These are phyloP conservation scores for Tolypocladium nubicola DNA, from an alignment of 2,329 filamentous ascomycete genomes.

Conservation along the genomic window DNA sequence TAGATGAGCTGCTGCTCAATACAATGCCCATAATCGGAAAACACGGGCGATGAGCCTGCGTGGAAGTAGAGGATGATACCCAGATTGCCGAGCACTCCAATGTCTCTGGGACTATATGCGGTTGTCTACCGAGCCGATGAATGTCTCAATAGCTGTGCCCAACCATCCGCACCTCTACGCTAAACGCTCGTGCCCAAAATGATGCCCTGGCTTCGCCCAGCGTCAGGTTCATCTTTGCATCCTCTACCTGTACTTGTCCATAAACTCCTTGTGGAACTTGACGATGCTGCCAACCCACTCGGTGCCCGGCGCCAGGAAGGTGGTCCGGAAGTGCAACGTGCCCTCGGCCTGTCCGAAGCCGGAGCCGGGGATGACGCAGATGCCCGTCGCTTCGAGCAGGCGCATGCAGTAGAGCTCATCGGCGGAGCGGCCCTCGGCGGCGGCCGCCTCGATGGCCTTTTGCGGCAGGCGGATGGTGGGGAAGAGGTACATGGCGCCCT, in stretches of 20 bases:
- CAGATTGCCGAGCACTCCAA: neutral
- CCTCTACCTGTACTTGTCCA: slow-evolving; percentile 60
- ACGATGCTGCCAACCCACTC: slow-evolving; percentile 84
- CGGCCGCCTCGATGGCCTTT: slow-evolving; percentile 68
- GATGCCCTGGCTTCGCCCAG: neutral
- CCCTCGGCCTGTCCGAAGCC: slow-evolving; percentile 92
- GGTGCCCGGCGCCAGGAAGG: slow-evolving; percentile 90
- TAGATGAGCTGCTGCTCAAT: neutral
- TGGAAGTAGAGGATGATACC: neutral
- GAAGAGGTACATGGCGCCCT: slow-evolving; percentile 99
- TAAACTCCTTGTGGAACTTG: slow-evolving; percentile 86
- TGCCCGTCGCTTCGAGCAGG: slow-evolving; percentile 84
- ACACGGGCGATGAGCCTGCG: neutral
- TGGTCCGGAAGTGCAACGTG: slow-evolving; percentile 89
- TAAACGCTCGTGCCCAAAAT: neutral
- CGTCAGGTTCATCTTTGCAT: neutral
- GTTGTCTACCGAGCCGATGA: neutral
- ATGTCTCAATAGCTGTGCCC: neutral
- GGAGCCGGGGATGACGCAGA: slow-evolving; percentile 85
- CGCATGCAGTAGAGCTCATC: slow-evolving; percentile 94
- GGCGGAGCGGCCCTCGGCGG: slow-evolving; percentile 58
- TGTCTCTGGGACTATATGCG: neutral
- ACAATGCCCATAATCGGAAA: neutral
- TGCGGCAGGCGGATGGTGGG: slow-evolving; percentile 74
- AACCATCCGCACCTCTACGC: neutral